Evolutionary conservation across 164 flowering plant genomes (phyloP), one percentile per base, ranked within the genome.

Genomic region (Vitis vinifera): DNA sequence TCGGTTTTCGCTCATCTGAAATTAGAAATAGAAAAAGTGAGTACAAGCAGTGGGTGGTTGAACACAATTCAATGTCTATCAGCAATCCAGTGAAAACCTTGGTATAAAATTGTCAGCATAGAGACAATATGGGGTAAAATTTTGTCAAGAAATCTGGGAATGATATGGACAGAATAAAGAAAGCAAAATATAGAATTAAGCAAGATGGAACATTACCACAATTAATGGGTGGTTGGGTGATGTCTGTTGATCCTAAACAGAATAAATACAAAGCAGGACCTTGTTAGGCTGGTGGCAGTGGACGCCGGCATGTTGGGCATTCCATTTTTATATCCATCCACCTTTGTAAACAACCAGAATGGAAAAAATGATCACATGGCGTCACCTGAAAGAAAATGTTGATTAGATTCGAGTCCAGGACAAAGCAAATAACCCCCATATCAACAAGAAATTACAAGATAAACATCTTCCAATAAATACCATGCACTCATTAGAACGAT

Each of bases 251-350:
- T 64, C 72, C 67, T 74, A 72, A n/a, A 67, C 37, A 12, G 71
- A 74, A 71, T 78, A 67, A 75, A 77, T 56, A 76, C 48, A 64
- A 64, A 71, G 58, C 13, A 59, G 57, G 51, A 59, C 48, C 49
- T 31, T 44, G 49, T 81, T 79, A 95, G 52, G 94, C 92, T 48
- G 99, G 96, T 23, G 99, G 99, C 50, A 95, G 85, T 23, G 93
- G 78, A 55, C 99, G 93, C 67, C 98, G 90, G 71, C 99, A 95
- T 55, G 99, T 92, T 12, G 99, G 98, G 83, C 99, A 95, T 77
- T 93, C 99, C 99, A 95, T 95, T 81, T 95, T 95, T 75, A 95
- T 87, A 73, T 95, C 99, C 99, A 95, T 95, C 99, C 99, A 95
- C 72, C 98, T 85, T 85, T 92, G 99, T 75, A 95, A 81, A 74